phyloP scores from a whole-genome alignment of 1,139 yeast genomes.

The Yamadazyma songkhlaensis region DNA sequence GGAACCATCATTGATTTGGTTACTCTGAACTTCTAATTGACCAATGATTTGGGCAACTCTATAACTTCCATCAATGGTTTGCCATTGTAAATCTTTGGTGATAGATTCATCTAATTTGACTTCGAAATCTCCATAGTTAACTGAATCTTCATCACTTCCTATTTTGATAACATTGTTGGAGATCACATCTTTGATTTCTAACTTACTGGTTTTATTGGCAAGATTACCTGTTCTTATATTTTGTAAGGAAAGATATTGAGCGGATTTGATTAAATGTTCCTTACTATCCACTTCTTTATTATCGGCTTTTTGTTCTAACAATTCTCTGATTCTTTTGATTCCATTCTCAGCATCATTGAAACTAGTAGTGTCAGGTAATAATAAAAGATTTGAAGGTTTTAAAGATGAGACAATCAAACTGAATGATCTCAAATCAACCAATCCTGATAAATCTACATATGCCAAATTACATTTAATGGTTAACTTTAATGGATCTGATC shows the following conservation, averaged over 20 bases:
- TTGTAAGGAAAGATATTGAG: constrained; percentile 32
- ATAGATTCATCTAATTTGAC: constrained; percentile 68
- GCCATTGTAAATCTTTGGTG: constrained; percentile 74
- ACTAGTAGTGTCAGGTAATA: constrained; percentile 47
- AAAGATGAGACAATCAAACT: constrained; percentile 75
- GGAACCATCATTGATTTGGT: constrained; percentile 11
- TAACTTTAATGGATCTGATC: constrained; percentile 30
- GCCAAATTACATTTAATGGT: constrained; percentile 68
- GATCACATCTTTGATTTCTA: constrained; percentile 31
- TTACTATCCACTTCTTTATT: constrained; percentile 23
- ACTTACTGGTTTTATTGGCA: constrained; percentile 16
- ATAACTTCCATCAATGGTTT: constrained; percentile 74
- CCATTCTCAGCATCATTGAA: constrained; percentile 26
- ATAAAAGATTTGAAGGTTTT: constrained; percentile 72
- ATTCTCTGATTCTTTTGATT: constrained; percentile 22
- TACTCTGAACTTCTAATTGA: constrained; percentile 49
- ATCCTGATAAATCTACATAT: constrained; percentile 79
- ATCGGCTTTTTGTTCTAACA: constrained; percentile 33
- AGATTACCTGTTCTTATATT: constrained; percentile 29
- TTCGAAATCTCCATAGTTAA: constrained; percentile 61
- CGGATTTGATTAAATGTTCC: constrained; percentile 21
- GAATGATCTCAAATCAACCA: constrained; percentile 81
- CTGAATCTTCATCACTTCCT: constrained; percentile 43
- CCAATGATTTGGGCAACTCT: constrained; percentile 84
- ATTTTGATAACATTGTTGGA: constrained; percentile 46